Evolutionary conservation across 2,329 filamentous ascomycete species (phyloP).

Genomic region (Hymenotorrendiella dingleyae): DNA sequence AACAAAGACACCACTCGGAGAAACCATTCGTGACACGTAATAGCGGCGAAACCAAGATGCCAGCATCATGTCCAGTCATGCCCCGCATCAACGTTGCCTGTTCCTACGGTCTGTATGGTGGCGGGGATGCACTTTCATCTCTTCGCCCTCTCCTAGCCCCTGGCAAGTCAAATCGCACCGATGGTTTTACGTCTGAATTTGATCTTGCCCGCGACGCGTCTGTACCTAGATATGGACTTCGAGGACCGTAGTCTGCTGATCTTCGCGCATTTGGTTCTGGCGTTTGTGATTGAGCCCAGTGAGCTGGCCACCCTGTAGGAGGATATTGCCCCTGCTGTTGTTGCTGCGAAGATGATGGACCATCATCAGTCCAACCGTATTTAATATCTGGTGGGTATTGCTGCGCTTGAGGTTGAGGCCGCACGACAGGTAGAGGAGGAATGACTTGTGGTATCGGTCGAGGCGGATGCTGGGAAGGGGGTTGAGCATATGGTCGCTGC

Average conservation of each 20-base stretch:
- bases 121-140: no score
- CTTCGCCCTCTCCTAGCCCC: no score
- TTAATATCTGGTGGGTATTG: constrained; percentile 18
- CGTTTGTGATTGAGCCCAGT: constrained; percentile 21
- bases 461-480: background rate
- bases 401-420: constrained; percentile 1
- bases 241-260: background rate
- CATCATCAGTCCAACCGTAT: constrained; percentile 21
- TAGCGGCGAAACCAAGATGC: no score
- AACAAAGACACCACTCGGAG: no score
- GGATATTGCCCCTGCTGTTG: constrained; percentile 14
- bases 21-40: no score
- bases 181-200: constrained; percentile 53
- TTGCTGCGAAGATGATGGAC: constrained; percentile 3
- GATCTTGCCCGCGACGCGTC: constrained; percentile 13
- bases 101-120: no score
- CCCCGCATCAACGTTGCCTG: no score
- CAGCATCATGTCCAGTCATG: no score
- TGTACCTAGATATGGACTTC: background rate
- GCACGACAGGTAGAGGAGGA: background rate
- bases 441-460: background rate
- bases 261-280: constrained; percentile 2
- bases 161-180: constrained; percentile 68
- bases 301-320: constrained; percentile 21
- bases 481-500: constrained; percentile 1